Base-by-base conservation (phyloP, 2,329 filamentous ascomycete genomes). In the Teratosphaeria destructans region DNA sequence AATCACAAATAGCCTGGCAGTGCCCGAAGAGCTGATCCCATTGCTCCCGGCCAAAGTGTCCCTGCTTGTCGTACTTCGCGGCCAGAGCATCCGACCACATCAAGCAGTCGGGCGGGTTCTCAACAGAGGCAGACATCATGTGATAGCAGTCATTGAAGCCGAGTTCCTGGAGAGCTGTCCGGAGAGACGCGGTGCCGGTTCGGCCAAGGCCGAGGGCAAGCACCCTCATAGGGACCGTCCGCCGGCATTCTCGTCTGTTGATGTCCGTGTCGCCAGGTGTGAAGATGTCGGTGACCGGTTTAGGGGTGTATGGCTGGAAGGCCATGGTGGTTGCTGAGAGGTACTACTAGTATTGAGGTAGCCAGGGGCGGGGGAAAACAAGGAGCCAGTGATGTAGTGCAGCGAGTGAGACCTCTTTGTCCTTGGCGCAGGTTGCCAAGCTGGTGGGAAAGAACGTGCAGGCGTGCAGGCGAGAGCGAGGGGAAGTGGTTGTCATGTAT, bases 141-240 rank as follows among this genome's bases (percentile, higher is more conserved):
- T 89, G 86, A 78, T 89, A 88, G 61, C 82, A 85, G 72, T 87
- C 83, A 66, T 81, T 76, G 71, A 85, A 88, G 62, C 86, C 86
- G 49, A 89, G 78, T 66, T 83, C 77, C 68, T 85, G 81, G 70
- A 89, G 80, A 23, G 86, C 86, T 52, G 80, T 81, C 62, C 85
- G 80, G 68, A 88, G 81, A 52, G 85, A 89, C 37, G 85, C 82
- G 67, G 87, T 89, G 68, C 86, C 86, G 8, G 86, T 90, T 63
- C 86, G 80, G 59, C 85, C 85, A 19, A 89, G 79, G 54, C 86
- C 87, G 0, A 90, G 79, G 54, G 85, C 81, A 37, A 90, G 82
- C 54, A 90, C 83, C 70, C 83, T 83, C 86, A 90, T 89, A 37
- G 86, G 86, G 57, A 88, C 85, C 35, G 78, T 82, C 59, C 87